These are phyloP conservation scores for Ogataea henricii DNA, from an alignment of 805 yeast genomes.

Conservation along the genomic window DNA sequence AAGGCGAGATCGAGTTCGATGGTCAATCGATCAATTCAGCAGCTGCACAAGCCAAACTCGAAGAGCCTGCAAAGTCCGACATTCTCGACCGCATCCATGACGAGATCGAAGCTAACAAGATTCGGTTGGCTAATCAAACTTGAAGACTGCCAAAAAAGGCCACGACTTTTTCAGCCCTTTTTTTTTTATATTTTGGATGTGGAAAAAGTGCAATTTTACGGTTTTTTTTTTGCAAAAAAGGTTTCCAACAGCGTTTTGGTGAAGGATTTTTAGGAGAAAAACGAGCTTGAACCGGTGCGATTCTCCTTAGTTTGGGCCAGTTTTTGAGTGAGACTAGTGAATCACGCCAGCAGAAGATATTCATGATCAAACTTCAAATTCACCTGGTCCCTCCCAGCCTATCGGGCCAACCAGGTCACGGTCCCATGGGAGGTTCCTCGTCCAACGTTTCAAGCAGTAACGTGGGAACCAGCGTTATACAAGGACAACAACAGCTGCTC, in stretches of 20 bases:
- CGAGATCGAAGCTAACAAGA: constrained; percentile 32
- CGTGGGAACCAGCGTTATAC: constrained; percentile 9
- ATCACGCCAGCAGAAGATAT: neutral
- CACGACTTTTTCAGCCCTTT: constrained; percentile 7
- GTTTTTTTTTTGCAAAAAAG: neutral
- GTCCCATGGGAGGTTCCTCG: neutral
- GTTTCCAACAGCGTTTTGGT: too few relatives aligned
- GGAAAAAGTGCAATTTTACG: constrained; percentile 1
- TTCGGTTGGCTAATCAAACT: neutral
- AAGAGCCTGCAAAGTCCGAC: constrained; percentile 7
- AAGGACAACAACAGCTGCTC: constrained; percentile 9
- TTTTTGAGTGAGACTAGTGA: neutral
- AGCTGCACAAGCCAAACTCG: constrained; percentile 2
- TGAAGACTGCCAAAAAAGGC: constrained; percentile 4
- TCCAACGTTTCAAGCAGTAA: constrained; percentile 6
- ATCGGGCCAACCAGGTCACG: constrained; percentile 4
- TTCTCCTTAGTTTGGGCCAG: neutral
- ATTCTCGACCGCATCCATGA: constrained; percentile 31
- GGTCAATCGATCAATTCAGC: constrained; percentile 17
- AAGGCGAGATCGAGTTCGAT: constrained; percentile 18
- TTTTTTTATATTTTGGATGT: neutral
- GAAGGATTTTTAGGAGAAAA: too few relatives aligned
- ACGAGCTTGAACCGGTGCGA: neutral
- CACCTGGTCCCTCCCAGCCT: constrained; percentile 31
- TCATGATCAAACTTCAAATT: constrained; percentile 32